phyloP scores from a whole-genome alignment of 2,329 filamentous ascomycete species.

The Ambrosiella cleistominuta region DNA sequence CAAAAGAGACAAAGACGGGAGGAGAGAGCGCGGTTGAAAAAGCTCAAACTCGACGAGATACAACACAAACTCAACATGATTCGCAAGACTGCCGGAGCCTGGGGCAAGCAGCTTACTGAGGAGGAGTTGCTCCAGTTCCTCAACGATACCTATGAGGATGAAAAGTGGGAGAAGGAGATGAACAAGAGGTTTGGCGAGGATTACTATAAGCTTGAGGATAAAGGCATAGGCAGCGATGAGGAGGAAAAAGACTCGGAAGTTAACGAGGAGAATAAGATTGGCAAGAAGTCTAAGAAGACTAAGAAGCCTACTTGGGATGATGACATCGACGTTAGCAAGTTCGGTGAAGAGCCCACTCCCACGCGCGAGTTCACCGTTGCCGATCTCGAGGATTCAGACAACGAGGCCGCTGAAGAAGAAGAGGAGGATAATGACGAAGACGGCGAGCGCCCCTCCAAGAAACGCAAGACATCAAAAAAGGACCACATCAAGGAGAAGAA shows the following conservation, averaged over 20 bases:
- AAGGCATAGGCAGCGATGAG: constrained; percentile 45
- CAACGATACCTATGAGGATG: constrained; percentile 75
- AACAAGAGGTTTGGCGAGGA: constrained; percentile 69
- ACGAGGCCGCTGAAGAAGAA: constrained; percentile 18
- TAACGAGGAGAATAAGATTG: constrained; percentile 31
- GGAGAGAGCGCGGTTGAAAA: constrained; percentile 68
- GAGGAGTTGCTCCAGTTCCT: constrained; percentile 75
- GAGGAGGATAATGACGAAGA: constrained; percentile 21
- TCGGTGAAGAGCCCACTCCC: constrained; percentile 68
- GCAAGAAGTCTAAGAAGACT: constrained; percentile 30
- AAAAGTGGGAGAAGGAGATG: constrained; percentile 86
- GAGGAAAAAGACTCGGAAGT: constrained; percentile 36
- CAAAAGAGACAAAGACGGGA: constrained; percentile 60
- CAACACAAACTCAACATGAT: constrained; percentile 76
- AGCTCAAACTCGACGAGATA: constrained; percentile 79
- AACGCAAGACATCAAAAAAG: constrained; percentile 44
- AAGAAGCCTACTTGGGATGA: constrained; percentile 91
- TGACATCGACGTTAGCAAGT: constrained; percentile 90
- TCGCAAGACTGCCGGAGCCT: constrained; percentile 70
- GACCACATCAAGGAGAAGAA: constrained; percentile 44
- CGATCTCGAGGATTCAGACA: constrained; percentile 30
- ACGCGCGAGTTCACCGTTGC: constrained; percentile 33
- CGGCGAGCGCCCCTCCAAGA: constrained; percentile 29
- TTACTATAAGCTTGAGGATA: constrained; percentile 66
- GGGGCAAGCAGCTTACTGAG: constrained; percentile 45